Conservation (phyloP, 257 asterid species). For the Rehmannia glutinosa region DNA sequence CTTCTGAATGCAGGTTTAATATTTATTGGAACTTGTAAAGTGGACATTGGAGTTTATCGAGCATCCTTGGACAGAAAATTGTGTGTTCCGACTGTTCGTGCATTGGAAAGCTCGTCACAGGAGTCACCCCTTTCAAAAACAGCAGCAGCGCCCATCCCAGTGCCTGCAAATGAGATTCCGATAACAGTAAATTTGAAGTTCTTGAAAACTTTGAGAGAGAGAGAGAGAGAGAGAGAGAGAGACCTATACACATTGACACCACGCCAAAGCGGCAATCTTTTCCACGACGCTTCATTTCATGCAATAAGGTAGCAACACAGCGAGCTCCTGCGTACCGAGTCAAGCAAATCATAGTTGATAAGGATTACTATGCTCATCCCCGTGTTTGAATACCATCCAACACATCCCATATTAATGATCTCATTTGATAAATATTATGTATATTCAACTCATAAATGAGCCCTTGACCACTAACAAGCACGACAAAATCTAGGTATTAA, state of each 20-base stretch:
- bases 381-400: neutral
- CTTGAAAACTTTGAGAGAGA: neutral
- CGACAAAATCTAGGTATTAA: no score
- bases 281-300: slow-evolving; percentile 98
- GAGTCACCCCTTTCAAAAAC: slow-evolving; percentile 95
- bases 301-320: slow-evolving; percentile 87
- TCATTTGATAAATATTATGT: neutral
- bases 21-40: neutral
- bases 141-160: slow-evolving; percentile 99
- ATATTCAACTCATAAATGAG: neutral
- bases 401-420: neutral
- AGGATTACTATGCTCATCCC: neutral
- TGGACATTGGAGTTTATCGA: slow-evolving; percentile 18
- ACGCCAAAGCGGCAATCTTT: slow-evolving; percentile 91
- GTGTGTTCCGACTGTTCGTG: slow-evolving; percentile 41
- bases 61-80: slow-evolving; percentile 77
- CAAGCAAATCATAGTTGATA: neutral
- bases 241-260: slow-evolving; percentile 96
- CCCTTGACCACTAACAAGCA: neutral
- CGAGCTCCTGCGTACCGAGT: slow-evolving; percentile 66
- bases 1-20: neutral
- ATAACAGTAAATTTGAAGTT: neutral
- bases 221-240: slow-evolving; percentile 14
- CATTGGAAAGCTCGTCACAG: slow-evolving; percentile 73
- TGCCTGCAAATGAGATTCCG: slow-evolving; percentile 48